Evolutionary conservation across 2,329 filamentous ascomycete genomes (phyloP).

Genomic region (Fusarium pseudoanthophilum): DNA sequence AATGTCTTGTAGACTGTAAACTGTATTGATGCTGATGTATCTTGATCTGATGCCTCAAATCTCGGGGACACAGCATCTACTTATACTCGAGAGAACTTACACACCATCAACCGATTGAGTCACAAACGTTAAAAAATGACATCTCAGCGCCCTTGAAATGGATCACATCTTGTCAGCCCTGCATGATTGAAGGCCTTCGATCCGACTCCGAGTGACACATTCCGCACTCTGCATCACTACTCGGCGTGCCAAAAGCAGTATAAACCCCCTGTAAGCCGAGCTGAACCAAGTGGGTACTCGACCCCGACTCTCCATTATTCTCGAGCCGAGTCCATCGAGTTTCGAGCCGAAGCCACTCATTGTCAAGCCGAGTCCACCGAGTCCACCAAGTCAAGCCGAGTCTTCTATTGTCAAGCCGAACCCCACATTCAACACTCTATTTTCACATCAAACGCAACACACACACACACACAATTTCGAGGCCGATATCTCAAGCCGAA

Average conservation of each 20-base stretch:
- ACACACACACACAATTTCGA: neutral
- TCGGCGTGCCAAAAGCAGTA: constrained; percentile 12
- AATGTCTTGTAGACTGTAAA: neutral
- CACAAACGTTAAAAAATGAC: constrained; percentile 17
- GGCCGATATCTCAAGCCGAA: constrained; percentile 21
- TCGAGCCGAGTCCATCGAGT: neutral
- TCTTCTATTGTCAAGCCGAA: neutral
- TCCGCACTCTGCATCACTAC: neutral
- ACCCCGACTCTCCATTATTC: neutral
- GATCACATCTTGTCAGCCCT: constrained; percentile 33
- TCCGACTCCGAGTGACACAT: constrained; percentile 37
- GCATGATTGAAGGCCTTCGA: constrained; percentile 3
- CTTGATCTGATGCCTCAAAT: neutral
- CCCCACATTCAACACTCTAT: neutral
- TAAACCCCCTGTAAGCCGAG: constrained; percentile 33
- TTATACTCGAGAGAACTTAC: constrained; percentile 15
- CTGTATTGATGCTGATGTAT: constrained; percentile 12
- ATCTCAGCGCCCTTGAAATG: constrained; percentile 25
- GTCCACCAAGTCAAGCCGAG: constrained; percentile 11
- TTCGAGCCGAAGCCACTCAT: neutral
- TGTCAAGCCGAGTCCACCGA: constrained; percentile 9
- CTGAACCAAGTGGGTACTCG: constrained; percentile 22
- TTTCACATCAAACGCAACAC: neutral
- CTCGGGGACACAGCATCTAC: constrained; percentile 16
- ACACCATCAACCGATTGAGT: constrained; percentile 32